Conservation (phyloP, 2,329 filamentous ascomycete species). For the Diaporthe capsici region DNA sequence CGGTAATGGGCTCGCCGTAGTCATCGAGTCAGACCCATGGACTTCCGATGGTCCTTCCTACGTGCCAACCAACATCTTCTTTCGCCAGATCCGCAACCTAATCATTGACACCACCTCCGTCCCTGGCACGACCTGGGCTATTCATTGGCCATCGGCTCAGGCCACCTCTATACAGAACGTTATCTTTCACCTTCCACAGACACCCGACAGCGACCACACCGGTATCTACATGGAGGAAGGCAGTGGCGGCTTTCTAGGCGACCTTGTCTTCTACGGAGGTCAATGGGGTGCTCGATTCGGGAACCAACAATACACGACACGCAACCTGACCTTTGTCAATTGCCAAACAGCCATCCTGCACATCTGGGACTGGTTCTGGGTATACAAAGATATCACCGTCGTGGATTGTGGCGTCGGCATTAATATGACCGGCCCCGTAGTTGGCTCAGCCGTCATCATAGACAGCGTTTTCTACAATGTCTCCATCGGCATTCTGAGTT, state of each 20-base stretch:
- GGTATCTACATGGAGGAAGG: slow-evolving; percentile 76
- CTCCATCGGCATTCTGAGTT: slow-evolving; percentile 76
- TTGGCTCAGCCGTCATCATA: slow-evolving; percentile 81
- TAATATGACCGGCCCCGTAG: slow-evolving; percentile 74
- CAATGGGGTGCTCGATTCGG: slow-evolving; percentile 70
- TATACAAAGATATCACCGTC: slow-evolving; percentile 76
- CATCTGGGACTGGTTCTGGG: slow-evolving; percentile 84
- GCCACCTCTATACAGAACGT: slow-evolving; percentile 73
- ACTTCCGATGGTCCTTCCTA: slow-evolving; percentile 59
- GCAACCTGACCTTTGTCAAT: slow-evolving; percentile 75
- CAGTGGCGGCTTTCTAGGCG: slow-evolving; percentile 76
- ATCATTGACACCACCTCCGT: slow-evolving; percentile 69
- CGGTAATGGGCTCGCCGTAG: slow-evolving; percentile 47
- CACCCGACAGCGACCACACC: slow-evolving; percentile 62
- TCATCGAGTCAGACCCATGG: slow-evolving; percentile 65
- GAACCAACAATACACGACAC: slow-evolving; percentile 79
- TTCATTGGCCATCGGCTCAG: slow-evolving; percentile 80
- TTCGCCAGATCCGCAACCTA: slow-evolving; percentile 71
- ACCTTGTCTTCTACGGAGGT: slow-evolving; percentile 80
- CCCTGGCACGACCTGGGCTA: slow-evolving; percentile 58
- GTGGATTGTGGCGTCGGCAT: slow-evolving; percentile 75
- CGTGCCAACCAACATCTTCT: slow-evolving; percentile 72
- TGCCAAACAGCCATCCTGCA: slow-evolving; percentile 77
- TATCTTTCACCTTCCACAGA: slow-evolving; percentile 65
- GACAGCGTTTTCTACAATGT: slow-evolving; percentile 80